A percentile compares a stretch with the other conserved stretches of the same genome.
Conservation (phyloP, 495 filamentous ascomycete species). For the Penicillium fimorum region DNA sequence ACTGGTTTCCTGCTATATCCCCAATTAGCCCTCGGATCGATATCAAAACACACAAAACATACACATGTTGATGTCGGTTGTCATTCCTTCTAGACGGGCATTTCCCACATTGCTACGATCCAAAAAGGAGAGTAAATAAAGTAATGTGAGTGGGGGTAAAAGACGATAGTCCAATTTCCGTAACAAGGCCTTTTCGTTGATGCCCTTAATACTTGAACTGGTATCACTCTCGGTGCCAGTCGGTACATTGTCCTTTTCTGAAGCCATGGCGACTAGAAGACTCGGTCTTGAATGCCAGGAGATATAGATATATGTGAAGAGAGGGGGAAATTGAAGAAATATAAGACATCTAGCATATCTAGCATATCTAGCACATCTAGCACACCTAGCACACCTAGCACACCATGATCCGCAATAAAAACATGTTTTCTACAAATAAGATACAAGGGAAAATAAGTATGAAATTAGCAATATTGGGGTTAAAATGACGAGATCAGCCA, state of each 20-base stretch:
- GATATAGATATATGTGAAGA: neutral
- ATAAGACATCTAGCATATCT: neutral
- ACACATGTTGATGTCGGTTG: constrained; percentile 62
- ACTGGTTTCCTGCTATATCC: constrained; percentile 60
- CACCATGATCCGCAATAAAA: neutral
- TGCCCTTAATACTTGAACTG: constrained; percentile 23
- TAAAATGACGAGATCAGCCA: constrained; percentile 14
- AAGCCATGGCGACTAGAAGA: neutral
- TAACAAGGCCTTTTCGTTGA: constrained; percentile 62
- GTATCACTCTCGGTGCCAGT: neutral
- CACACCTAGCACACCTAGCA: neutral
- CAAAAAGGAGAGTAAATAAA: constrained; percentile 73
- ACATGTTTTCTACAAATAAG: neutral
- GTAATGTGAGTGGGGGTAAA: constrained; percentile 63
- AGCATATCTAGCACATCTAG: too few relatives aligned
- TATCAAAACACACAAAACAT: constrained; percentile 9
- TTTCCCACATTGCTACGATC: constrained; percentile 72
- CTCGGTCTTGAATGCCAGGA: neutral
- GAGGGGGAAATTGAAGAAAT: neutral
- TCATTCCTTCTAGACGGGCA: constrained; percentile 61
- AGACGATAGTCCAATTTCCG: constrained; percentile 64
- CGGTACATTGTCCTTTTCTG: constrained; percentile 3
- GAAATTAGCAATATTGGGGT: constrained; percentile 12
- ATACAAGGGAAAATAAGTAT: neutral
- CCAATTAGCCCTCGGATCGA: neutral